Evolutionary conservation across 495 filamentous ascomycete genomes (phyloP).

Genomic region (Aspergillus heteromorphus): DNA sequence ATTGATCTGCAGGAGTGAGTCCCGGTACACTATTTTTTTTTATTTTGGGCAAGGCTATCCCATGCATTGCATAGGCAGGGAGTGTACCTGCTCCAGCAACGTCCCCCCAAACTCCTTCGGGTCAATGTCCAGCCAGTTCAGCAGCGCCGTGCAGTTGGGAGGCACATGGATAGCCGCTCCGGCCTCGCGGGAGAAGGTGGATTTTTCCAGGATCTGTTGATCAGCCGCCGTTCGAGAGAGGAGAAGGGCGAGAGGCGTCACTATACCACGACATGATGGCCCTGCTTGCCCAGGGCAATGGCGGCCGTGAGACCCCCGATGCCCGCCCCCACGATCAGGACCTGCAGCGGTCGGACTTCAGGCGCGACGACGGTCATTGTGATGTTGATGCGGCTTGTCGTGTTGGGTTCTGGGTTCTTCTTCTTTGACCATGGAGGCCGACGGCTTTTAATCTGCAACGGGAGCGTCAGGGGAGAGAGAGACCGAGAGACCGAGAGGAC

Average conservation of each 20-base stretch:
- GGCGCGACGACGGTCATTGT: not conserved
- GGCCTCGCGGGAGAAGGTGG: slow-evolving; percentile 46
- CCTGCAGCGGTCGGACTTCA: slow-evolving; percentile 11
- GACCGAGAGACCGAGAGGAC: too few relatives aligned
- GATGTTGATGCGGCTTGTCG: not conserved
- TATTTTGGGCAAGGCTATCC: too few relatives aligned
- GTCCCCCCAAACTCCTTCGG: slow-evolving; percentile 28
- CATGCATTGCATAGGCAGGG: not conserved
- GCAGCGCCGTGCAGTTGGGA: slow-evolving; percentile 44
- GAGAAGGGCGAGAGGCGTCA: not conserved
- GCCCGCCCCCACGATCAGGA: slow-evolving; percentile 26
- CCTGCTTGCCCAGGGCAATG: slow-evolving; percentile 26
- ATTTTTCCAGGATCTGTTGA: slow-evolving; percentile 51
- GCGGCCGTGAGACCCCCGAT: slow-evolving; percentile 29
- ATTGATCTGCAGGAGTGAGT: slow-evolving; percentile 14
- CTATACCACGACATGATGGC: slow-evolving; percentile 28
- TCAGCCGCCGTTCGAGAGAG: not conserved
- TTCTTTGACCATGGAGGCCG: too few relatives aligned
- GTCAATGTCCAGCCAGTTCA: slow-evolving; percentile 45
- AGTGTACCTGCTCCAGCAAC: slow-evolving; percentile 18
- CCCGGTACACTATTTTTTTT: too few relatives aligned
- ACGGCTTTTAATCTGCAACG: not conserved
- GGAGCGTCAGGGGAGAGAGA: too few relatives aligned
- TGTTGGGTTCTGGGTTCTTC: not conserved
- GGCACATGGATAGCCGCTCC: slow-evolving; percentile 50